Base-by-base conservation (phyloP, 805 yeast genomes). In the Maudiozyma barnettii region DNA sequence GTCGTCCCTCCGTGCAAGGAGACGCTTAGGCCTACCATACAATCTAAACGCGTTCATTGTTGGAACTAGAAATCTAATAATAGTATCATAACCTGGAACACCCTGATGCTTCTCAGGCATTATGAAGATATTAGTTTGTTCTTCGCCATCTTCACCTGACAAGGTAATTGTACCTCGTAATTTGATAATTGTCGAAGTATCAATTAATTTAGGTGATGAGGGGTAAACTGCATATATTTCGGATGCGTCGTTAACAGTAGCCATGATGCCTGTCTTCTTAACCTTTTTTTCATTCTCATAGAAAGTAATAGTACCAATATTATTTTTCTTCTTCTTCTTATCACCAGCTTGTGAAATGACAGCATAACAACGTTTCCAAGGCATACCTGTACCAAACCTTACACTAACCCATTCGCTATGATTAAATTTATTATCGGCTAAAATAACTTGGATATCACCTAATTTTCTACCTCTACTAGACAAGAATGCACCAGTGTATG, bases 401-500 rank as follows among this genome's bases (percentile, higher is more conserved):
- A 93, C 95, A 60, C 88, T 77, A 41, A 84, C 89, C 96, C 96
- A 90, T 57, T 89, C 96, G 63, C 86, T 95, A 60, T 88, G 91
- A 50, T 77, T 78, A 60, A 81, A 87, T 60, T 90, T 82, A 19
- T 93, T 82, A 56, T 84, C 45, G 0, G 95, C 83, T 48, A 91
- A 71, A 41, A 91, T 75, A 18, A 90, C 84, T 49, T 85, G 77
- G 51, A 93, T 89, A 59, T 95, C 98, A 46, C 91, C 83, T 51
- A 91, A 69, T 51, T 84, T 72, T 10, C 93, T 76, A 16, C 98
- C 99, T 60, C 93, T 75, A 14, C 95, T 88, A 9, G 95, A 83
- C 46, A 91, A 70, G 47, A 91, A 71, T 0, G 97, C 96, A 9
- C 96, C 99, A 0, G 99, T 91, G 65, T 93, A 91, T 1, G 97